Percentiles rank a stretch among this genome's conserved stretches.
phyloP scores from a whole-genome alignment of 148 eudicot genomes.

The Fallopia convolvulus region DNA sequence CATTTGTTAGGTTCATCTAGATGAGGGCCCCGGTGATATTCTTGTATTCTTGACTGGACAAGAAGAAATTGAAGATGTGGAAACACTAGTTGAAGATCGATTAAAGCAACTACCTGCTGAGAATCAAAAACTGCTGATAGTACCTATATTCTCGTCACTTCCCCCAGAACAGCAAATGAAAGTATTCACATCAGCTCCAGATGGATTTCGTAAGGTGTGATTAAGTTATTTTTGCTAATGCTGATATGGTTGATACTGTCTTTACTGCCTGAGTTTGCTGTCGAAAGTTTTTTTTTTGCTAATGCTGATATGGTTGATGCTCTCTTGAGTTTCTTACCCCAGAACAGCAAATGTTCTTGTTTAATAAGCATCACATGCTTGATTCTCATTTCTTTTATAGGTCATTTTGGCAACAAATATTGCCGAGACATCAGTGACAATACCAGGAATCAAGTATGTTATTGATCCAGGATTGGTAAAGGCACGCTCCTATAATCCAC shows the following conservation, averaged over 20 bases:
- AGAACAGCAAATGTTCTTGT: neutral
- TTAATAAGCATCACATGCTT: neutral
- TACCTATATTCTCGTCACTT: conserved; percentile 79
- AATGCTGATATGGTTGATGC: no score
- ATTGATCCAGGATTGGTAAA: conserved; percentile 97
- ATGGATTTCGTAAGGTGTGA: conserved; percentile 80
- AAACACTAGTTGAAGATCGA: conserved; percentile 64
- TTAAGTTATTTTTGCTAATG: conserved; percentile 39
- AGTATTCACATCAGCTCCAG: conserved; percentile 66
- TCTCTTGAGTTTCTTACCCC: no score
- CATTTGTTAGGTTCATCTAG: conserved; percentile 62
- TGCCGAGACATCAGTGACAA: conserved; percentile 97
- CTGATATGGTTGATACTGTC: neutral
- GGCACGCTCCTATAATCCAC: conserved; percentile 68
- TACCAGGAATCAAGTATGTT: conserved; percentile 96
- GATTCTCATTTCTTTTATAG: conserved; percentile 28
- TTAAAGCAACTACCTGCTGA: conserved; percentile 55
- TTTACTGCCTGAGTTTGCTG: neutral
- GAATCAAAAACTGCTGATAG: conserved; percentile 41
- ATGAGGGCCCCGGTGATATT: conserved; percentile 85
- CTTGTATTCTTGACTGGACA: conserved; percentile 98
- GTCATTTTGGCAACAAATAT: conserved; percentile 95
- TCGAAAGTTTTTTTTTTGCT: neutral
- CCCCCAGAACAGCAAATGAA: conserved; percentile 94
- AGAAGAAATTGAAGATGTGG: conserved; percentile 95